A percentile compares a stretch with the other conserved stretches of the same genome.
Evolutionary conservation across 2,329 filamentous ascomycete species (phyloP).

Genomic region (Triangularia setosa): DNA sequence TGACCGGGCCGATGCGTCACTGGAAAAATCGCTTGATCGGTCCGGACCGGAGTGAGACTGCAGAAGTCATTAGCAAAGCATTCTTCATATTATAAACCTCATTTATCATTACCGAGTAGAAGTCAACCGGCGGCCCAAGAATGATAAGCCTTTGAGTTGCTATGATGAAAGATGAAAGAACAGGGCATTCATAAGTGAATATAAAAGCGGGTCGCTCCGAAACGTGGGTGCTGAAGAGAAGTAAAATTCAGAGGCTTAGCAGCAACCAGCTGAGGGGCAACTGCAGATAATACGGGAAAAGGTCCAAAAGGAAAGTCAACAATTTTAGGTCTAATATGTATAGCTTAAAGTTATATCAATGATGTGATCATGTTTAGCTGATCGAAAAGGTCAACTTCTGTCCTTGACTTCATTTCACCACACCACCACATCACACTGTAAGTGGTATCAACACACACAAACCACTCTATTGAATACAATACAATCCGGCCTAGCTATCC

Average conservation of each 20-base stretch:
- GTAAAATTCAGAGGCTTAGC: not conserved
- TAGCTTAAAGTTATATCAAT: not conserved
- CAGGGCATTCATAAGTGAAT: not conserved
- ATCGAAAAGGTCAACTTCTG: not conserved
- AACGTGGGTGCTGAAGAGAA: not conserved
- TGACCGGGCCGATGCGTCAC: not conserved
- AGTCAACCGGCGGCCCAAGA: not conserved
- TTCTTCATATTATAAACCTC: not conserved
- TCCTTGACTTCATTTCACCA: not conserved
- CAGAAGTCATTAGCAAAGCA: not conserved
- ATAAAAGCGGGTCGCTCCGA: not conserved
- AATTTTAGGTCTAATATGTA: not conserved
- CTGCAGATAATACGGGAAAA: not conserved
- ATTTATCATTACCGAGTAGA: not conserved
- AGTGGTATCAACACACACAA: constrained; percentile 5
- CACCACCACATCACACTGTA: not conserved
- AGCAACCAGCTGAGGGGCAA: not conserved
- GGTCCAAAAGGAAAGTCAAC: not conserved
- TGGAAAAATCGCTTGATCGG: not conserved
- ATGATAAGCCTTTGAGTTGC: not conserved
- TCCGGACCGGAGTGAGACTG: not conserved
- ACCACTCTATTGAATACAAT: constrained; percentile 23
- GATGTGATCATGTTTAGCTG: not conserved
- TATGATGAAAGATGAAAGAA: not conserved
- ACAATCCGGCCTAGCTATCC: constrained; percentile 14